Conservation (phyloP, 768 basidiomycete genomes). For the Suillus alpinus region DNA sequence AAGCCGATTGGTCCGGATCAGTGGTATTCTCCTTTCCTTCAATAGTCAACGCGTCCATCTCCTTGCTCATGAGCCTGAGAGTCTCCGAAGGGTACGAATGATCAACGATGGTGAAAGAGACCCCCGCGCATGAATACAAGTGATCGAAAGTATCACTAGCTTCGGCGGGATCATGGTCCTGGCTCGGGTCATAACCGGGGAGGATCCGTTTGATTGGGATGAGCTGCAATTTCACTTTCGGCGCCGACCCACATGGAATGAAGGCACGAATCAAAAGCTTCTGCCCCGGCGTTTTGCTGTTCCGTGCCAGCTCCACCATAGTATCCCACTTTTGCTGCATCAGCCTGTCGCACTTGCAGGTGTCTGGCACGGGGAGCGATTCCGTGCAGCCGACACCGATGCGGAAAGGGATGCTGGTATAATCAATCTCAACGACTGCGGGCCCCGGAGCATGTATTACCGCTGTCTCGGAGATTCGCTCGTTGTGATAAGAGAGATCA, state of each 20-base stretch:
- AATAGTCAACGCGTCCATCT: neutral
- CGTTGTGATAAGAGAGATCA: conserved; percentile 14
- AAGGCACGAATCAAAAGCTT: conserved; percentile 27
- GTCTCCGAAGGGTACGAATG: conserved; percentile 20
- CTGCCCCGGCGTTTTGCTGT: conserved; percentile 15
- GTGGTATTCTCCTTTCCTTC: neutral
- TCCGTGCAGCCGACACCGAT: conserved; percentile 16
- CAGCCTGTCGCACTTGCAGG: conserved; percentile 22
- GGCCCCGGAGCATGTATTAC: conserved; percentile 5
- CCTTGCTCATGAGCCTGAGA: conserved; percentile 14
- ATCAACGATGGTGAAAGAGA: conserved; percentile 19
- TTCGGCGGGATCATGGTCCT: conserved; percentile 18
- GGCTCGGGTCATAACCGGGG: conserved; percentile 3
- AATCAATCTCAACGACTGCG: conserved; percentile 27
- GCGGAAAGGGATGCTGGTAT: conserved; percentile 17
- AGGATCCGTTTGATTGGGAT: conserved; percentile 19
- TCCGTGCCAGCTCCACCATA: conserved; percentile 26
- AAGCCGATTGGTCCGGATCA: neutral
- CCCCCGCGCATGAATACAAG: conserved; percentile 21
- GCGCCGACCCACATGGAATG: conserved; percentile 22
- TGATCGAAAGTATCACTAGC: conserved; percentile 22
- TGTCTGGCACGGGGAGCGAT: conserved; percentile 8
- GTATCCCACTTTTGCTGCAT: conserved; percentile 24
- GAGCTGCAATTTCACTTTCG: conserved; percentile 25
- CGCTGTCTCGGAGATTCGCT: conserved; percentile 15